Evolutionary conservation across 2,329 filamentous ascomycete genomes (phyloP).

Genomic region (Polytolypa hystricis): DNA sequence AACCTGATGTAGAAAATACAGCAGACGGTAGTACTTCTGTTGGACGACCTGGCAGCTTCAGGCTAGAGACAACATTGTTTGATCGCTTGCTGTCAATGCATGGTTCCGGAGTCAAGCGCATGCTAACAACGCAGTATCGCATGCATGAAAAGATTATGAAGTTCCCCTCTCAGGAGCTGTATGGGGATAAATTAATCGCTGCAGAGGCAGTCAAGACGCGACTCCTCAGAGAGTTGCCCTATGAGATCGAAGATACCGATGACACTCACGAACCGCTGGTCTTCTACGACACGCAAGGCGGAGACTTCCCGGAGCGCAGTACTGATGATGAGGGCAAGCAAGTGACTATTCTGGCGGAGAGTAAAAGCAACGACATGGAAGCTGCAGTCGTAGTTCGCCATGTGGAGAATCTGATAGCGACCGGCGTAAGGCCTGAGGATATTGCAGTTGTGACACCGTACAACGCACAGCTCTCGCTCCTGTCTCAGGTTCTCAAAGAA

Average conservation of each 20-base stretch:
- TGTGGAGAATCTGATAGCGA: conserved; percentile 61
- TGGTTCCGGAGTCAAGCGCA: conserved; percentile 73
- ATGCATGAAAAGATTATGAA: conserved; percentile 96
- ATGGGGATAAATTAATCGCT: conserved; percentile 69
- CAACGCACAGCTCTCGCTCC: conserved; percentile 77
- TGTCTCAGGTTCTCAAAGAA: conserved; percentile 68
- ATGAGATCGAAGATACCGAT: conserved; percentile 66
- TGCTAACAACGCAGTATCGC: conserved; percentile 94
- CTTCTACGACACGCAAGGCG: conserved; percentile 94
- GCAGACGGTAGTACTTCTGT: conserved; percentile 25
- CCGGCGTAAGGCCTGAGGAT: conserved; percentile 70
- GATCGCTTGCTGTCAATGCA: conserved; percentile 76
- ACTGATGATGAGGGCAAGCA: conserved; percentile 56
- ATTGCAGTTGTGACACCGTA: conserved; percentile 94
- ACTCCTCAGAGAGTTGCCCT: conserved; percentile 65
- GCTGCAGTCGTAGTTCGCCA: conserved; percentile 70
- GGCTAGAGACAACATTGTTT: conserved; percentile 83
- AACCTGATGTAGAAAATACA: conserved; percentile 27
- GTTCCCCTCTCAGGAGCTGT: conserved; percentile 82
- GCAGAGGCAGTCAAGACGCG: conserved; percentile 66
- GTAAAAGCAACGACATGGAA: conserved; percentile 88
- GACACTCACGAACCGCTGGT: conserved; percentile 80
- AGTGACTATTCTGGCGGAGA: conserved; percentile 50
- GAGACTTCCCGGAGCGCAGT: conserved; percentile 73
- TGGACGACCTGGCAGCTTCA: conserved; percentile 20